phyloP scores from a whole-genome alignment of 495 filamentous ascomycete genomes.

The Halenospora varia region DNA sequence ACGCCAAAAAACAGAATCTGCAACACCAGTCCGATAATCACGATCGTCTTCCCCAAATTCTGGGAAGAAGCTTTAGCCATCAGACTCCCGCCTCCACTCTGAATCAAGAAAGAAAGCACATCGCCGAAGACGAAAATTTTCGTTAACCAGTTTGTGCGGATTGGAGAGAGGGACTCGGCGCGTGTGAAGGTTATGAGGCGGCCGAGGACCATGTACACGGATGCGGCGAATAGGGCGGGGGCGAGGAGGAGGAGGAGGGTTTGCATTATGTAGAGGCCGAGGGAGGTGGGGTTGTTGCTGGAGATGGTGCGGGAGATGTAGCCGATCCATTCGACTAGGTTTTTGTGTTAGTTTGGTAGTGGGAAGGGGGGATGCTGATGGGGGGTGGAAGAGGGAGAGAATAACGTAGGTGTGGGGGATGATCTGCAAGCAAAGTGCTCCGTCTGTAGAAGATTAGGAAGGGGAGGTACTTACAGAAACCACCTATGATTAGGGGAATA shows the following conservation, averaged over 20 bases:
- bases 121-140: conserved; percentile 42
- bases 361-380: too few species aligned
- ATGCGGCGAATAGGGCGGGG: conserved; percentile 48
- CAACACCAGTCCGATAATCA: conserved; percentile 37
- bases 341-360: neutral
- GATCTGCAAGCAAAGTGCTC: too few species aligned
- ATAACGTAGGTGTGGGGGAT: too few species aligned
- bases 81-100: conserved; percentile 33
- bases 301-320: conserved; percentile 40
- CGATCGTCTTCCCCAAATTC: conserved; percentile 36
- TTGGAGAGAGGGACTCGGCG: conserved; percentile 34
- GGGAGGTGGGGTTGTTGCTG: conserved; percentile 28
- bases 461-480: conserved; percentile 39
- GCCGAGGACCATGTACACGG: conserved; percentile 51
- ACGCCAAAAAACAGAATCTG: conserved; percentile 46
- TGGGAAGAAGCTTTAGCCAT: conserved; percentile 28
- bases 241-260: conserved; percentile 42
- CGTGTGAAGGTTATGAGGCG: conserved; percentile 37
- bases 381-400: too few species aligned
- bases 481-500: conserved; percentile 52
- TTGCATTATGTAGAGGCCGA: conserved; percentile 43
- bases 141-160: conserved; percentile 34
- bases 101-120: conserved; percentile 36
- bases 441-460: neutral
- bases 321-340: conserved; percentile 39